Evolutionary conservation across 345 rosid genomes (phyloP), one percentile per base, ranked within the genome.

Genomic region (Populus alba): DNA sequence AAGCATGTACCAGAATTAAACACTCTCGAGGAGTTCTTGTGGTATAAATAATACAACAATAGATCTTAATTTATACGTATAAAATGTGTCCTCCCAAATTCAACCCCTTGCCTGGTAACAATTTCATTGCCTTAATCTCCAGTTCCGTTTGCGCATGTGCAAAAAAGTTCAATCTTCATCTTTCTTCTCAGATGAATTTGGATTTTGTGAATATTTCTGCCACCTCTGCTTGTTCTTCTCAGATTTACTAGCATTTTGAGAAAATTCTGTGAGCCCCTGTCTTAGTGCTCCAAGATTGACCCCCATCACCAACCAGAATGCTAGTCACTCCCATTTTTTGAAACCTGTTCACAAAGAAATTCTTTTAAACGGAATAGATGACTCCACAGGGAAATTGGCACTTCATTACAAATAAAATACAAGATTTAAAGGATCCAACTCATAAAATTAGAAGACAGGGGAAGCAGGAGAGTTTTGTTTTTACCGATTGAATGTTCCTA

Each of bases 221-320:
- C 97, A 95, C 62, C 75, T 86, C 76, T 91, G 84, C 83, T 89
- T 87, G 82, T 93, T 93, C 84, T 88, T 90, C 87, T 93, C 90
- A 25, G 83, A 51, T 10, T 70, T 59, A 63, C 57, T 83, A 31
- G 55, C 78, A 49, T 91, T 95, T 72, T 89, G 86, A 27, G 93
- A 38, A 74, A 93, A 92, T 74, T 87, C 85, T 39, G 84, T 83
- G 23, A 95, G 90, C 76, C 98, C 98, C 73, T 91, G 88, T 75
- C 94, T 86, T 68, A 95, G 75, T 66, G 92, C 93, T 69, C 93
- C 97, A 43, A 95, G 94, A 37, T 85, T 90, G 45, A 93, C 90
- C 23, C 23, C 97, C 99, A 47, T 93, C 74, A 4, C 80, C 85
- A 7, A 79, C 81, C 53, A 73, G 68, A 68, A 73, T 79, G 73